Base-by-base conservation (phyloP, 768 basidiomycete genomes). In the Pisolithus microcarpus region DNA sequence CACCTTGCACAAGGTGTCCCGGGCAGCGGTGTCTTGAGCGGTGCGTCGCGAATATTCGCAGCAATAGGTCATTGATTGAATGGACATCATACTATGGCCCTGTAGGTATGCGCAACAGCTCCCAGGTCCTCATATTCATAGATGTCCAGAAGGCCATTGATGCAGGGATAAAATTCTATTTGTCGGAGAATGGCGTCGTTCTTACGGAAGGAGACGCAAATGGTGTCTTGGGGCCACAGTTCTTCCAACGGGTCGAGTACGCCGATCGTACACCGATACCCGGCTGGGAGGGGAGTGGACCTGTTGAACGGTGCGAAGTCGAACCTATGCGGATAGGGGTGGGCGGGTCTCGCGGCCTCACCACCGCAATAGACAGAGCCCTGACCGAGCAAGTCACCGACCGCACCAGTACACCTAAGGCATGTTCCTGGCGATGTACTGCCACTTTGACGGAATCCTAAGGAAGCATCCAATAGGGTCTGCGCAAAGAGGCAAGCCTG, bases 151-250 rank as follows among this genome's bases (percentile, higher is more conserved):
- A 79, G 56, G 87, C 85, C 0, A 68, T 89, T 43, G 75, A 78
- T 23, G 77, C 77, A 2, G 88, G 87, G 1, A 72, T 89, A 65
- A 72, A 76, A 49, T 88, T 98, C 52, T 84, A 79, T 66, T 66
- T 91, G 2, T 94, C 91, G 2, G 72, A 79, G 3, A 97, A 98
- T 55, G 91, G 90, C 2, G 94, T 97, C 18, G 77, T 97, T 10
- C 77, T 98, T 1, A 91, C 90, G 0, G 82, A 81, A 46, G 95
- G 95, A 1, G 73, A 91, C 52, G 73, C 72, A 38, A 59, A 63
- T 3, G 91, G 92, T 0, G 72, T 79, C 50, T 61, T 95, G 11
- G 60, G 68, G 1, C 75, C 80, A 4, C 68, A 78, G 23, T 87
- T 80, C 61, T 98, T 96, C 68, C 56, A 69, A 16, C 75, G 78